These are phyloP conservation scores for Novymonas esmeraldas DNA, from an alignment of 208 protist genomes.

Conservation along the genomic window DNA sequence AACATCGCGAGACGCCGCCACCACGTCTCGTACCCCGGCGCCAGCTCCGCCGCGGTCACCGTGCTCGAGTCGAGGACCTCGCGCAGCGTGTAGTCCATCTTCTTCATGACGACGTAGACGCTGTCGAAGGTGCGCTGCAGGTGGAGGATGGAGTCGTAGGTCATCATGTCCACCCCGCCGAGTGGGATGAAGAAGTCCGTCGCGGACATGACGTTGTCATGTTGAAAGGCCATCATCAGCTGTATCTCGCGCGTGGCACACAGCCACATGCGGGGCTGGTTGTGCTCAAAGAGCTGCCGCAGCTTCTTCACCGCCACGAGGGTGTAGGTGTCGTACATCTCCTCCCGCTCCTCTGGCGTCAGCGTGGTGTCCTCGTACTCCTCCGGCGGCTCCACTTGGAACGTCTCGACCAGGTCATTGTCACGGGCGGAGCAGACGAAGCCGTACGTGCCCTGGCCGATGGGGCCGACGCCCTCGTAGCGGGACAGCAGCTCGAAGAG, in stretches of 20 bases:
- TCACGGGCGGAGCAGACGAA: conserved; percentile 81
- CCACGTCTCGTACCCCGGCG: conserved; percentile 16
- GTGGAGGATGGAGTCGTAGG: conserved; percentile 60
- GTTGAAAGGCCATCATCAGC: conserved; percentile 83
- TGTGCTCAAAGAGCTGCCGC: conserved; percentile 70
- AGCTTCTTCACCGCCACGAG: conserved; percentile 86
- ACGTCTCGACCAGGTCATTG: conserved; percentile 65
- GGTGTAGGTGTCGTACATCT: conserved; percentile 63
- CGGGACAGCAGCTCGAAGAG: conserved; percentile 81
- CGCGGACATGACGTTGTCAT: conserved; percentile 83
- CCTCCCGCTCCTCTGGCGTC: conserved; percentile 47
- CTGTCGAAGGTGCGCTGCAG: conserved; percentile 71
- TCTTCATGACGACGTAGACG: conserved; percentile 90
- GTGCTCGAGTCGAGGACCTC: conserved; percentile 79
- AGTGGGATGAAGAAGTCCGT: conserved; percentile 87
- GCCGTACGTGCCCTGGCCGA: conserved; percentile 77
- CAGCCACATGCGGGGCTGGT: conserved; percentile 85
- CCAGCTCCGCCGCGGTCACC: conserved; percentile 32
- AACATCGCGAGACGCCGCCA: background rate
- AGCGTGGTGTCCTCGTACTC: conserved; percentile 52
- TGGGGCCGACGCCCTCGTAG: conserved; percentile 71
- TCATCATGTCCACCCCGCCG: conserved; percentile 70
- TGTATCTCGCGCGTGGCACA: conserved; percentile 85
- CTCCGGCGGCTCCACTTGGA: conserved; percentile 39
- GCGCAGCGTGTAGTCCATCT: conserved; percentile 87